Evolutionary conservation across 176 grass and related monocot species (phyloP).

Genomic region (Elymus sibiricus): DNA sequence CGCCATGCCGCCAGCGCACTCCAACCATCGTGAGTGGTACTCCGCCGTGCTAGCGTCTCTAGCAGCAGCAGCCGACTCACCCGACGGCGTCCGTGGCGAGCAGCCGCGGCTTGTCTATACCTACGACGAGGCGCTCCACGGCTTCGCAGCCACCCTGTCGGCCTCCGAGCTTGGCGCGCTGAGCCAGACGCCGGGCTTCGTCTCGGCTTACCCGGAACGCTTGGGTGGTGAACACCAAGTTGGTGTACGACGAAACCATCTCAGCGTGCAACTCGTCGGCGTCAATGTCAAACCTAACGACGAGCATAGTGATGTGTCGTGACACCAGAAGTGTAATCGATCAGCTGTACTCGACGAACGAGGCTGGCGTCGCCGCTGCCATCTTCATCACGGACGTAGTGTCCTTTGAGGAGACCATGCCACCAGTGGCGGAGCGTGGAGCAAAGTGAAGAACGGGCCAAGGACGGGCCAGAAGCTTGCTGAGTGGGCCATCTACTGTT

Average conservation of each 20-base stretch:
- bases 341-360: background rate
- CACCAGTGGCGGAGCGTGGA: too few relatives aligned
- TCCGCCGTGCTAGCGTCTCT: conserved; percentile 15
- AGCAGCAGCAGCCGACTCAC: background rate
- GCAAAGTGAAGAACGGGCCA: too few relatives aligned
- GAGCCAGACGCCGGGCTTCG: conserved; percentile 15
- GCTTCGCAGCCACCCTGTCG: conserved; percentile 42
- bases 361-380: conserved; percentile 27
- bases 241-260: conserved; percentile 36
- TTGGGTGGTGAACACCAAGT: conserved; percentile 21
- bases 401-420: background rate
- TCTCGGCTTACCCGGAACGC: conserved; percentile 34
- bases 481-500: too few relatives aligned
- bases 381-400: conserved; percentile 47
- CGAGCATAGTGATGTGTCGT: conserved; percentile 37
- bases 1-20: conserved; percentile 25
- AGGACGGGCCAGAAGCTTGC: too few relatives aligned
- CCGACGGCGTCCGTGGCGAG: background rate
- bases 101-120: conserved; percentile 31
- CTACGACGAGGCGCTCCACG: conserved; percentile 47
- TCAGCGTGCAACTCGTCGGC: conserved; percentile 28
- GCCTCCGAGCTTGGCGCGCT: conserved; percentile 24
- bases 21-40: conserved; percentile 37
- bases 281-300: background rate
- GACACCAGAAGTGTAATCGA: background rate